These are phyloP conservation scores for Candida sp. DNA, from an alignment of 1,139 yeast genomes.

Conservation along the genomic window DNA sequence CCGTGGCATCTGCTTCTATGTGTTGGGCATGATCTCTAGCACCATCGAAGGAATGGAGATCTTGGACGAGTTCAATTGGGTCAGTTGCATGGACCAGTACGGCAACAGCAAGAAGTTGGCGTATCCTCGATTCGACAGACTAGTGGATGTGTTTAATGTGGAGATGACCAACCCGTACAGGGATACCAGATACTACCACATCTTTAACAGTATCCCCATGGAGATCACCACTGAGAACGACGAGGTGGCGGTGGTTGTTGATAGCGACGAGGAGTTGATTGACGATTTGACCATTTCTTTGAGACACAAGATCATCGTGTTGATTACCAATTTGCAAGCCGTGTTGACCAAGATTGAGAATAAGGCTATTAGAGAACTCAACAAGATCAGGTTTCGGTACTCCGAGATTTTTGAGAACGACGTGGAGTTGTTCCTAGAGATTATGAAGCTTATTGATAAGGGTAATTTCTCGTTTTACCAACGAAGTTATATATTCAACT, in stretches of 20 bases:
- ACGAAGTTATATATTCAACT: constrained; percentile 69
- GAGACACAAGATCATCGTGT: constrained; percentile 40
- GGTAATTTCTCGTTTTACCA: constrained; percentile 70
- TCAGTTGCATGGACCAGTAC: constrained; percentile 56
- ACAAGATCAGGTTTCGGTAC: constrained; percentile 53
- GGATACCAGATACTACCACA: constrained; percentile 31
- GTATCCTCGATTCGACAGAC: constrained; percentile 41
- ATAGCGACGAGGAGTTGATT: constrained; percentile 12
- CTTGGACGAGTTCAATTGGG: constrained; percentile 85
- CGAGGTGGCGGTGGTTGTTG: background rate
- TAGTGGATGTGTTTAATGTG: constrained; percentile 25
- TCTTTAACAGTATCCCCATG: constrained; percentile 24
- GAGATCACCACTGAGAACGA: constrained; percentile 4
- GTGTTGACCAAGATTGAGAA: constrained; percentile 70
- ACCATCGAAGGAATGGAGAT: constrained; percentile 85
- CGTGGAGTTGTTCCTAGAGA: constrained; percentile 60
- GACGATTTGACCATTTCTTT: constrained; percentile 3
- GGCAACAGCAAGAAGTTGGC: constrained; percentile 60
- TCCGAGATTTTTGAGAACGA: constrained; percentile 58
- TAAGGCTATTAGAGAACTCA: constrained; percentile 67
- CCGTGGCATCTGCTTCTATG: constrained; percentile 78
- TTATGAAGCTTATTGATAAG: constrained; percentile 64
- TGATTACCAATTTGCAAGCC: constrained; percentile 63
- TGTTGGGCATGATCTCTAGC: constrained; percentile 73
- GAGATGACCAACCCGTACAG: constrained; percentile 34